Base-by-base conservation (phyloP, 306 rosid genomes). In the Inga oerstediana region DNA sequence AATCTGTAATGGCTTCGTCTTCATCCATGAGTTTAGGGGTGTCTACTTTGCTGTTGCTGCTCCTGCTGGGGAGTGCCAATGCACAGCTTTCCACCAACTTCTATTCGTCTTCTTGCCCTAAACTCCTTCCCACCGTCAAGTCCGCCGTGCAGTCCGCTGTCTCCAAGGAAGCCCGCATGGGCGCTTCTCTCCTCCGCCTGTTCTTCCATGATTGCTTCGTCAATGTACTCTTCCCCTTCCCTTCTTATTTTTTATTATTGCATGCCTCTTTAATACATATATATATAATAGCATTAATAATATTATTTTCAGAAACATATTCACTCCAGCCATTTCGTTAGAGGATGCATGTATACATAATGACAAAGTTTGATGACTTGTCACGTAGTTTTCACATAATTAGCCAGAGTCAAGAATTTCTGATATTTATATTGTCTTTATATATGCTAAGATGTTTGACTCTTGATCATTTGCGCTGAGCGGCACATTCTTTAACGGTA, bases 121-220 rank as follows among this genome's bases (percentile, higher is more conserved):
- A 82, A 3, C 88, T 95, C 79, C 30, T 90, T 66, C 39, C 93
- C 81, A 82, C 90, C 0, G 96, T 95, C 30, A 88, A 80, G 85
- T 84, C 92, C 81, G 75, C 88, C 0, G 89, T 95, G 32, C 87
- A 86, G 22, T 87, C 94, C 1, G 97, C 97, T 13, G 82, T 95
- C 16, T 48, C 83, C 4, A 93, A 87, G 27, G 99, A 93, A 77
- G 24, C 92, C 39, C 91, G 99, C 16, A 95, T 92, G 90, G 99
- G 98, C 24, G 98, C 98, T 79, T 96, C 99, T 44, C 85, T 96
- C 72, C 98, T 96, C 20, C 99, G 99, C 17, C 79, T 96, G 81
- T 88, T 88, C 89, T 93, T 96, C 82, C 99, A 93, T 2, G 98
- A 96, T 51, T 96, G 98, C 81, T 92, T 95, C 65, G 98, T 95